Evolutionary conservation across 1,284 basidiomycete genomes (phyloP).

Genomic region (Malassezia yamatoensis): DNA sequence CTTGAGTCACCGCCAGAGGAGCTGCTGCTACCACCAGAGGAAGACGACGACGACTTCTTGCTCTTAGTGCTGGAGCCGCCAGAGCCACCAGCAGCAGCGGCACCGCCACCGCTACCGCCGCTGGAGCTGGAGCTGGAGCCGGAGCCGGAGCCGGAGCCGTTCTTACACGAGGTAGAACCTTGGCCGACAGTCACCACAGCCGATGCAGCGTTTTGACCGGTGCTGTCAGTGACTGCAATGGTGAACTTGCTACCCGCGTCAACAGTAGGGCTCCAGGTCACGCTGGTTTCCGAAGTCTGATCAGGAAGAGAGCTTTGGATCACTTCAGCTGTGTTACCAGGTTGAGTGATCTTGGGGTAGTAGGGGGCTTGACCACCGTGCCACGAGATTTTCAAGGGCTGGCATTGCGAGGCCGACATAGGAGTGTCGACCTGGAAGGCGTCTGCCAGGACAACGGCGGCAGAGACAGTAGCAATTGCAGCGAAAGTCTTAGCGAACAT

Average conservation of each 20-base stretch:
- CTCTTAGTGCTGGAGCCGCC: background rate
- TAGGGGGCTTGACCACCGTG: slow-evolving; percentile 20
- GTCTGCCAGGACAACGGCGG: slow-evolving; percentile 13
- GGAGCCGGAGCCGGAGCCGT: background rate
- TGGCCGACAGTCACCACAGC: slow-evolving; percentile 2
- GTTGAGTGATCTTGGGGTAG: slow-evolving; percentile 16
- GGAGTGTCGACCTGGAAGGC: slow-evolving; percentile 21
- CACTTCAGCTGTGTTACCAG: background rate
- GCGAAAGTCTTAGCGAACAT: slow-evolving; percentile 18
- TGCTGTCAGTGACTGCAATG: slow-evolving; percentile 18
- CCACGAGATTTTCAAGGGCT: slow-evolving; percentile 20
- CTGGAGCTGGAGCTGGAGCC: background rate
- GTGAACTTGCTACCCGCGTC: slow-evolving; percentile 16
- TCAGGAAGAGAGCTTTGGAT: background rate
- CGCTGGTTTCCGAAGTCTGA: slow-evolving; percentile 1
- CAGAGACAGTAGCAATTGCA: slow-evolving; percentile 12
- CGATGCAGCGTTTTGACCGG: slow-evolving; percentile 6
- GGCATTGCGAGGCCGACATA: slow-evolving; percentile 19
- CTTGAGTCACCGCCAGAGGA: slow-evolving; percentile 7
- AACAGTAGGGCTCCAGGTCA: slow-evolving; percentile 20
- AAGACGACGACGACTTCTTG: background rate
- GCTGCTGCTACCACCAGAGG: background rate
- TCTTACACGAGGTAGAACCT: background rate
- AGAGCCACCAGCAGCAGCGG: slow-evolving; percentile 2
- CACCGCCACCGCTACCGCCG: slow-evolving; percentile 2